phyloP scores from a whole-genome alignment of 2,329 filamentous ascomycete genomes.

The Nigrograna mackinnonii region DNA sequence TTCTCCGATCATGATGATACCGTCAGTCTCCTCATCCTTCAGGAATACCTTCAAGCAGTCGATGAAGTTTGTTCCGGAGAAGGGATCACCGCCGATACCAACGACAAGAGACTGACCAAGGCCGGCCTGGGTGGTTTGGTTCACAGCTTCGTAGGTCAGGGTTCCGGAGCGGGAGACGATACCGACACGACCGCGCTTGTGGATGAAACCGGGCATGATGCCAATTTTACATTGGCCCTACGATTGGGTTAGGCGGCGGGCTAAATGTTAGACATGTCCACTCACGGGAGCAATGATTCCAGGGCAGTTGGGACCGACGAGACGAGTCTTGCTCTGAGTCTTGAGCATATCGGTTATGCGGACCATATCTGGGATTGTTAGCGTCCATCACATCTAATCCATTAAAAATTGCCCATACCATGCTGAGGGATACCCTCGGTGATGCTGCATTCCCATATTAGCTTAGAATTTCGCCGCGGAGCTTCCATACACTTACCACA shows the following conservation, averaged over 20 bases:
- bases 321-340: conserved; percentile 93
- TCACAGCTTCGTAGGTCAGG: conserved; percentile 98
- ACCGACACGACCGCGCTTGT: conserved; percentile 98
- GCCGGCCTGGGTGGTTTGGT: conserved; percentile 96
- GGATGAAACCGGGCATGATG: conserved; percentile 99
- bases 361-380: conserved; percentile 78
- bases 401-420: conserved; percentile 58
- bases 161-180: conserved; percentile 98
- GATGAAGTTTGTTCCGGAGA: conserved; percentile 99
- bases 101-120: conserved; percentile 98
- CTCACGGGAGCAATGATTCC: conserved; percentile 83
- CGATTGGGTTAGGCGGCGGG: conserved; percentile 20
- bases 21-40: conserved; percentile 92
- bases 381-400: conserved; percentile 2
- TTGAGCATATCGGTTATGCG: conserved; percentile 98
- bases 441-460: conserved; percentile 59
- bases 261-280: too few species aligned
- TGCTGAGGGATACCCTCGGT: conserved; percentile 98
- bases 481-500: conserved; percentile 63
- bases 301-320: conserved; percentile 97
- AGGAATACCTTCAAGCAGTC: conserved; percentile 98
- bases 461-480: conserved; percentile 16
- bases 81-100: conserved; percentile 97
- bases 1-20: conserved; percentile 99
- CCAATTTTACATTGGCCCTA: conserved; percentile 98